Conservation (phyloP, 2,329 filamentous ascomycete genomes). For the Metarhizium sp. region DNA sequence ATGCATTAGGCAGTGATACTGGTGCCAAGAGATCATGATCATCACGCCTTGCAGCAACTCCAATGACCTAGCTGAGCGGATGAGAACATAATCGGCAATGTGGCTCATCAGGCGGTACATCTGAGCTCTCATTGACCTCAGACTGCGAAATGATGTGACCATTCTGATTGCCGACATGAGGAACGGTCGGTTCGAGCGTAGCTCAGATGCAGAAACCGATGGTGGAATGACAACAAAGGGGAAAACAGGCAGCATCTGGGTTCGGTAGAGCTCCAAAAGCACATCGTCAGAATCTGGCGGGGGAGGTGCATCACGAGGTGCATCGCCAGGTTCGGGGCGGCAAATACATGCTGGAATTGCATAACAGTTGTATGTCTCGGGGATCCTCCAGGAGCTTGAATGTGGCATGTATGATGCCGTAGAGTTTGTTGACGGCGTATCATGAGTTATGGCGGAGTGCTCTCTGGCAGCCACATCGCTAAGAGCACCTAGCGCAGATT, state of each 20-base stretch:
- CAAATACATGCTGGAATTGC: conserved; percentile 39
- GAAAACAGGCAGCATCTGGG: conserved; percentile 30
- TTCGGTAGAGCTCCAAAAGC: conserved; percentile 34
- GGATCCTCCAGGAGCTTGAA: conserved; percentile 21
- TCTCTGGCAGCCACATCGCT: conserved; percentile 19
- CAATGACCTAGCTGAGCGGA: conserved; percentile 38
- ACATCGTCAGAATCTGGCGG: conserved; percentile 36
- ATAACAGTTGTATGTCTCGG: conserved; percentile 34
- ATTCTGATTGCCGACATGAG: conserved; percentile 40
- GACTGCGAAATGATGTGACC: conserved; percentile 37
- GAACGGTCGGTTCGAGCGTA: conserved; percentile 34
- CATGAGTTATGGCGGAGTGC: conserved; percentile 13
- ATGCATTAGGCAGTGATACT: conserved; percentile 45
- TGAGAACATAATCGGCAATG: conserved; percentile 38
- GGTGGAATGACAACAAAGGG: conserved; percentile 38
- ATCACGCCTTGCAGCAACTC: conserved; percentile 40
- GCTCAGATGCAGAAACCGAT: conserved; percentile 22
- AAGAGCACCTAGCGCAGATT: conserved; percentile 15
- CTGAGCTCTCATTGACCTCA: conserved; percentile 38
- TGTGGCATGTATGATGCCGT: conserved; percentile 7
- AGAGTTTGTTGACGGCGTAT: conserved; percentile 13
- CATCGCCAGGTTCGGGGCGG: conserved; percentile 29
- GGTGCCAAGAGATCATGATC: conserved; percentile 40
- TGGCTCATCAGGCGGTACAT: conserved; percentile 37
- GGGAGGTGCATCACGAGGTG: conserved; percentile 26